Percentiles rank a stretch among this genome's conserved stretches.
phyloP scores from a whole-genome alignment of 768 basidiomycete species.

The Panaeolus cyanescens region DNA sequence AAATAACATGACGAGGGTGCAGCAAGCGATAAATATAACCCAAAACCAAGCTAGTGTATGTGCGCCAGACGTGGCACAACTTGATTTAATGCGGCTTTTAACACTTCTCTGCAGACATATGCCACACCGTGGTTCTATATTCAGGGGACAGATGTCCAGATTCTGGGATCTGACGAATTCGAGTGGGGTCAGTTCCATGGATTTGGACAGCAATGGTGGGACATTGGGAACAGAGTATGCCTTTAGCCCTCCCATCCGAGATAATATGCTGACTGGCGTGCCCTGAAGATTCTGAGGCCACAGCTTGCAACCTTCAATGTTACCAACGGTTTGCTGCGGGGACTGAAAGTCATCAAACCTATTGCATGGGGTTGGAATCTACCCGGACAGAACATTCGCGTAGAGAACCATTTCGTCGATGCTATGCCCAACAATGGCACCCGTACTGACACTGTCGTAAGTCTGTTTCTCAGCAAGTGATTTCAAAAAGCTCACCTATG shows the following conservation, averaged over 20 bases:
- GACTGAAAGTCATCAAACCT: conserved; percentile 48
- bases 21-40: conserved; percentile 38
- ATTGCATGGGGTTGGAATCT: conserved; percentile 52
- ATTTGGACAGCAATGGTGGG: conserved; percentile 54
- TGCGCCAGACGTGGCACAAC: neutral
- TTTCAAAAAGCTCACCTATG: neutral
- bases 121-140: conserved; percentile 50
- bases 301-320: conserved; percentile 51
- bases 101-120: conserved; percentile 29
- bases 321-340: conserved; percentile 36
- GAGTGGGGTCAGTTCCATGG: conserved; percentile 45
- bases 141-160: conserved; percentile 38
- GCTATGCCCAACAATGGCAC: conserved; percentile 41
- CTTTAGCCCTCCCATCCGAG: neutral
- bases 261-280: neutral
- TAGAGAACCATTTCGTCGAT: conserved; percentile 42
- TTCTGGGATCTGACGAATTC: conserved; percentile 40
- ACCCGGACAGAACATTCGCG: conserved; percentile 37
- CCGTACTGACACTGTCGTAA: conserved; percentile 33
- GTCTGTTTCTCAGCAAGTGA: conserved; percentile 4
- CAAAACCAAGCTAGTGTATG: conserved; percentile 38
- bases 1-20: conserved; percentile 42
- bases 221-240: conserved; percentile 42
- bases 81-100: neutral
- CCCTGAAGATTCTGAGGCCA: conserved; percentile 39